Conservation (phyloP, 192 early-diverging fungal species). For the Lobulomyces angularis region DNA sequence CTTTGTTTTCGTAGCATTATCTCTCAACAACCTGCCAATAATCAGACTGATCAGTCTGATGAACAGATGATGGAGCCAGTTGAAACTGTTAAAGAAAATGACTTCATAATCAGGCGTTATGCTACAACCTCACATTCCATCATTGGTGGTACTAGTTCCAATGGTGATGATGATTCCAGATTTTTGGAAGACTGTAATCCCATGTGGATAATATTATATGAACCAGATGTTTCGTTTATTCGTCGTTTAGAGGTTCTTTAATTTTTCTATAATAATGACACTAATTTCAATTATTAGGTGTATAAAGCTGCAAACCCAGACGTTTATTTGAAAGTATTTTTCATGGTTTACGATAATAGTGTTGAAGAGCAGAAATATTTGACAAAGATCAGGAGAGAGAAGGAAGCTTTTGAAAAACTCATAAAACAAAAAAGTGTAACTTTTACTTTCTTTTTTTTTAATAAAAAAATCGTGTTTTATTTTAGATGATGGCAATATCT, state of each 20-base stretch:
- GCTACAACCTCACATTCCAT: too few species aligned
- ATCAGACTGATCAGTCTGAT: too few species aligned
- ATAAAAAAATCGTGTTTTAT: not conserved
- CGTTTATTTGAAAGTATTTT: slow-evolving; percentile 62
- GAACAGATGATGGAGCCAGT: too few species aligned
- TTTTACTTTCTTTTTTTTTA: slow-evolving; percentile 1
- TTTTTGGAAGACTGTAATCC: slow-evolving; percentile 60
- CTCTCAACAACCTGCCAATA: too few species aligned
- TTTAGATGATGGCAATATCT: slow-evolving; percentile 67
- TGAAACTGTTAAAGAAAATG: too few species aligned
- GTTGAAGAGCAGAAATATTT: slow-evolving; percentile 90
- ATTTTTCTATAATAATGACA: not conserved
- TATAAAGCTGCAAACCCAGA: slow-evolving; percentile 44
- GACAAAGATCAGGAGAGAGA: slow-evolving; percentile 70
- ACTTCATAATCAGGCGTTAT: too few species aligned
- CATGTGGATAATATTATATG: slow-evolving; percentile 78
- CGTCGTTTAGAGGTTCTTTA: slow-evolving; percentile 63
- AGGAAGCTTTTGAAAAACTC: slow-evolving; percentile 84
- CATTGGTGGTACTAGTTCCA: too few species aligned
- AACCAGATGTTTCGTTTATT: slow-evolving; percentile 78
- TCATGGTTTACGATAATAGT: slow-evolving; percentile 87
- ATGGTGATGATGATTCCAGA: slow-evolving; percentile 47
- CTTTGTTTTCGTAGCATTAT: slow-evolving; percentile 9
- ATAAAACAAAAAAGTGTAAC: slow-evolving; percentile 75
- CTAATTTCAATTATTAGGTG: slow-evolving; percentile 21